Conservation (phyloP, 192 early-diverging fungal species). For the Backusella tarrabulga region DNA sequence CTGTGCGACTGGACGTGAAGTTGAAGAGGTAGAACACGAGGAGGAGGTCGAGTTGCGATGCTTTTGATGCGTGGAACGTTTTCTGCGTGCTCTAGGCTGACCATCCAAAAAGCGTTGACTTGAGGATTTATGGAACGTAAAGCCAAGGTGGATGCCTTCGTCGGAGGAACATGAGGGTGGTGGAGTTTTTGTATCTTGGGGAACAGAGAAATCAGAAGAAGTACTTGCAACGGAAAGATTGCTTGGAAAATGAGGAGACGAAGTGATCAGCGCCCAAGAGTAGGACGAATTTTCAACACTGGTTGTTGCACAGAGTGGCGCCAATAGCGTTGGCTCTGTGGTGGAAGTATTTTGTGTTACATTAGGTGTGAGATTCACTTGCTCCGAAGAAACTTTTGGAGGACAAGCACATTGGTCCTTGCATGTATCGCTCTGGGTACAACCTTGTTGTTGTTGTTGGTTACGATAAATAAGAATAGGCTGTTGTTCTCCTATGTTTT, state of each 20-base stretch:
- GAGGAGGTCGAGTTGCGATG: neutral
- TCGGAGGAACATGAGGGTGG: neutral
- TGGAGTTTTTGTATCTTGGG: neutral
- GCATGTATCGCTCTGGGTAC: neutral
- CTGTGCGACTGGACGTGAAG: neutral
- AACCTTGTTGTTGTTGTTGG: neutral
- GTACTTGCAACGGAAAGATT: neutral
- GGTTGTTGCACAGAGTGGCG: constrained; percentile 9
- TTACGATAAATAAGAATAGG: neutral
- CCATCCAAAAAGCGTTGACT: constrained; percentile 13
- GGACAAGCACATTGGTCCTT: constrained; percentile 6
- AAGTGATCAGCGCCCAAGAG: constrained; percentile 20
- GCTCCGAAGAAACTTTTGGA: neutral
- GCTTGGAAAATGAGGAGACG: neutral
- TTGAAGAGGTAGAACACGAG: neutral
- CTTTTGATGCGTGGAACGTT: constrained; percentile 4
- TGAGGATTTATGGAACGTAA: constrained; percentile 7
- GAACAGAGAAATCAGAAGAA: neutral
- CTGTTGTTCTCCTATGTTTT: neutral
- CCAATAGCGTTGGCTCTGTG: neutral
- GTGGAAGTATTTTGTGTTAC: neutral
- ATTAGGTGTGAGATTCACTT: neutral
- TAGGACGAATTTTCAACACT: constrained; percentile 9
- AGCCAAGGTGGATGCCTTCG: neutral
- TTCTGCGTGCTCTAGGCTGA: neutral